phyloP scores from a whole-genome alignment of 2,329 filamentous ascomycete species.

The Lasiodiplodia citricola region DNA sequence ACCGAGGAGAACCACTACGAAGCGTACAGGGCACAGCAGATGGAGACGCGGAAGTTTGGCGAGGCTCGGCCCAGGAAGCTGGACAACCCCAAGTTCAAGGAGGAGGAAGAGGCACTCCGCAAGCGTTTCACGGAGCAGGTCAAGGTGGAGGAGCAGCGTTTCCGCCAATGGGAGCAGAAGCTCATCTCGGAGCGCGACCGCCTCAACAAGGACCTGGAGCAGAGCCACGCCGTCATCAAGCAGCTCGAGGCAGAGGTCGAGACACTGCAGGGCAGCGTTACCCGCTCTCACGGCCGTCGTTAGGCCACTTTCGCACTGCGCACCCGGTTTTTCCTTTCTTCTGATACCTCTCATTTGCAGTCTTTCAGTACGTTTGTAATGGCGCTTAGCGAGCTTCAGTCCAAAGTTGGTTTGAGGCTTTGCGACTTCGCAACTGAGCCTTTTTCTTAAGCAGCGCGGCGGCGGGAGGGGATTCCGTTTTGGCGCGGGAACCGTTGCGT shows the following conservation, averaged over 20 bases:
- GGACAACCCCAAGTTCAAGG: slow-evolving; percentile 99
- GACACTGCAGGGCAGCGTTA: slow-evolving; percentile 66
- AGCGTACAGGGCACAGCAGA: slow-evolving; percentile 97
- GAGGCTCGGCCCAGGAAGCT: slow-evolving; percentile 96
- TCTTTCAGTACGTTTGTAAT: slow-evolving; percentile 50
- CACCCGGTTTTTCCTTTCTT: slow-evolving; percentile 41
- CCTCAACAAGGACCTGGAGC: slow-evolving; percentile 99
- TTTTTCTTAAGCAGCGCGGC: slow-evolving; percentile 2
- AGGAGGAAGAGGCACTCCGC: slow-evolving; percentile 96
- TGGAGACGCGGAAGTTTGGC: slow-evolving; percentile 99
- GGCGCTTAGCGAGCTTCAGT: slow-evolving; percentile 30
- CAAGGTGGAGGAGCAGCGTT: slow-evolving; percentile 99
- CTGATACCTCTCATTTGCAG: slow-evolving; percentile 47
- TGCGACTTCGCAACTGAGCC: slow-evolving; percentile 18
- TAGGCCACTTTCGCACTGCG: slow-evolving; percentile 53
- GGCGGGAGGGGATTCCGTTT: slow-evolving; percentile 19
- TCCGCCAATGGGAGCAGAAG: slow-evolving; percentile 99
- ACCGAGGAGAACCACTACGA: slow-evolving; percentile 99
- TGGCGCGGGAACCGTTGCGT: slow-evolving; percentile 24
- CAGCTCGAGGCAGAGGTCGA: slow-evolving; percentile 87
- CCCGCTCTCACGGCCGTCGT: slow-evolving; percentile 90
- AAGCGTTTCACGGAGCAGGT: slow-evolving; percentile 99
- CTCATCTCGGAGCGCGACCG: slow-evolving; percentile 98
- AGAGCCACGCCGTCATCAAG: slow-evolving; percentile 91
- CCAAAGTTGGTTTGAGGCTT: slow-evolving; percentile 17